phyloP scores from a whole-genome alignment of 2,329 filamentous ascomycete genomes.

The Ceratocystis cacaofunesta region DNA sequence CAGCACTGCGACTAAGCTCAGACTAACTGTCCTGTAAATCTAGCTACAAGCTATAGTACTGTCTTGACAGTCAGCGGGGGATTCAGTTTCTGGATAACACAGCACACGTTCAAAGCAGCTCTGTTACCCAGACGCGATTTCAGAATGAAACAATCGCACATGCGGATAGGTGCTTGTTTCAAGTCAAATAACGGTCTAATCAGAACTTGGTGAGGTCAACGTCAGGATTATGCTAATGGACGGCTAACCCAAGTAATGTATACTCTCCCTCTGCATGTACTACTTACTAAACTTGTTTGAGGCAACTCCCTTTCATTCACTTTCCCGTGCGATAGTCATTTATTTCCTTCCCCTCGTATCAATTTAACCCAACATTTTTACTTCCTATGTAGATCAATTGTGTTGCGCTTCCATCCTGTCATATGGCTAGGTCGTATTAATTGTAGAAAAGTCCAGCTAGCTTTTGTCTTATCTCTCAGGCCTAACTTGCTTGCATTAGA shows the following conservation, averaged over 20 bases:
- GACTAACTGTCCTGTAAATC: background rate
- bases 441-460: too few relatives aligned
- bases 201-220: background rate
- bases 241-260: conserved; percentile 3
- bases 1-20: background rate
- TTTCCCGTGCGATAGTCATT: too few relatives aligned
- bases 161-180: background rate
- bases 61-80: background rate
- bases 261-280: background rate
- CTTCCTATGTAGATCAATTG: too few relatives aligned
- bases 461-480: too few relatives aligned
- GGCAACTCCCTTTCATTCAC: too few relatives aligned
- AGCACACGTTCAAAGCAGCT: background rate
- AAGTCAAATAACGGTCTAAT: background rate
- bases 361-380: too few relatives aligned
- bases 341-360: too few relatives aligned
- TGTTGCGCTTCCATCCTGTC: too few relatives aligned
- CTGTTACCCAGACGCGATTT: background rate
- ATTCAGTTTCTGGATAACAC: background rate
- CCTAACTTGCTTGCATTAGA: too few relatives aligned
- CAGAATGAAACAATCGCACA: background rate
- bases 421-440: too few relatives aligned
- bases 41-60: background rate
- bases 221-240: background rate
- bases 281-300: background rate